A percentile compares a stretch with the other conserved stretches of the same genome.
phyloP scores from a whole-genome alignment of 106 monocot species.

The Triglochin maritima region DNA sequence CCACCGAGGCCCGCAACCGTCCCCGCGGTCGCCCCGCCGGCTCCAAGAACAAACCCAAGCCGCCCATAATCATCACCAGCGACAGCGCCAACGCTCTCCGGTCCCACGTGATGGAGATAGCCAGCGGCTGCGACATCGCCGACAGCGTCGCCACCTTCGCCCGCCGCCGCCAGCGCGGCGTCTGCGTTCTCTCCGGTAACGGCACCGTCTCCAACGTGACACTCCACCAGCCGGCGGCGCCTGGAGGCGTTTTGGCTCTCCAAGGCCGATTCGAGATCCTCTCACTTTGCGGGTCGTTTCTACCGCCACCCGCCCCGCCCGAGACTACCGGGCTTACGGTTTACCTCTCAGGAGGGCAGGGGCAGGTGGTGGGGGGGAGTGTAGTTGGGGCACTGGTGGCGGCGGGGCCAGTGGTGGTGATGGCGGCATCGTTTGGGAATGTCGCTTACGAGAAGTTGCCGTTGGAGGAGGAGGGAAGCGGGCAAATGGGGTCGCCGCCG shows the following conservation, averaged over 20 bases:
- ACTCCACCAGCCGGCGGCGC: slow-evolving; percentile 10
- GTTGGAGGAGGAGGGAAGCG: slow-evolving; percentile 40
- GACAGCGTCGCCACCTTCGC: slow-evolving; percentile 21
- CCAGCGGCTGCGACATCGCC: slow-evolving; percentile 15
- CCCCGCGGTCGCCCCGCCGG: slow-evolving; percentile 17
- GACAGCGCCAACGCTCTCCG: slow-evolving; percentile 23
- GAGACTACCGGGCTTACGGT: slow-evolving; percentile 11
- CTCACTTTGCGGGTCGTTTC: slow-evolving; percentile 19
- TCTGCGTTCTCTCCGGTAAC: slow-evolving; percentile 17
- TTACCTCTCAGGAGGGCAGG: slow-evolving; percentile 20
- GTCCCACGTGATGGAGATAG: slow-evolving; percentile 23
- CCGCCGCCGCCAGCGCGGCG: slow-evolving; percentile 16
- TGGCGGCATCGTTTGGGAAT: slow-evolving; percentile 35
- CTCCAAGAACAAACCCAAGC: slow-evolving; percentile 22
- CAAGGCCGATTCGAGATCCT: slow-evolving; percentile 24
- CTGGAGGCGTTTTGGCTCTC: slow-evolving; percentile 11
- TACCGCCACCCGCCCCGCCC: slow-evolving; percentile 21
- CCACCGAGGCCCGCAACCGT: not conserved
- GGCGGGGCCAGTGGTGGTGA: slow-evolving; percentile 16
- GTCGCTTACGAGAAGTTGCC: slow-evolving; percentile 55
- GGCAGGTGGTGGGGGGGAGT: slow-evolving; percentile 22
- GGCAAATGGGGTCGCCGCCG: slow-evolving; percentile 9
- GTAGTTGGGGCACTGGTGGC: slow-evolving; percentile 14
- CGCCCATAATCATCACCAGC: slow-evolving; percentile 18
- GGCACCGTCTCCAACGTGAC: slow-evolving; percentile 26